Percentiles rank a stretch among this genome's conserved stretches.
Evolutionary conservation across 2,329 filamentous ascomycete species (phyloP).

Genomic region (Aspergillus felis): DNA sequence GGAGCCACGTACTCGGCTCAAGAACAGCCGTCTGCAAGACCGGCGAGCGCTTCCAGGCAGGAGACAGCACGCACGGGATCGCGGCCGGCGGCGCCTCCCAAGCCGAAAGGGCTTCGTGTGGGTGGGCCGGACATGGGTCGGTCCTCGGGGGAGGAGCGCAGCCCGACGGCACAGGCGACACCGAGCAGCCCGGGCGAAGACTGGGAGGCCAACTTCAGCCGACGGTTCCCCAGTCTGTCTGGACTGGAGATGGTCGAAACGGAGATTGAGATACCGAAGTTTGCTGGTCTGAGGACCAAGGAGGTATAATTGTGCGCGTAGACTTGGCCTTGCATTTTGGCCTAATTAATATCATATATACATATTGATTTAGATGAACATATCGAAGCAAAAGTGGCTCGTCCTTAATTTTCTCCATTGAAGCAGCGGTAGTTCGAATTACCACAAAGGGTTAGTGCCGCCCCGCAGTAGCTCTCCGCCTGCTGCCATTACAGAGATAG

Average conservation of each 20-base stretch:
- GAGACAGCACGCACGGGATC: conserved; percentile 26
- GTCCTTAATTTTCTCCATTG: too few relatives aligned
- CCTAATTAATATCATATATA: conserved; percentile 6
- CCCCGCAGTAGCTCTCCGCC: background rate
- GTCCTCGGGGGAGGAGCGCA: conserved; percentile 19
- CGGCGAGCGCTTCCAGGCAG: conserved; percentile 13
- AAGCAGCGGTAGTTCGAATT: background rate
- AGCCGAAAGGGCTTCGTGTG: conserved; percentile 56
- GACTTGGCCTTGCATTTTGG: background rate
- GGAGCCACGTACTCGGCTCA: conserved; percentile 17
- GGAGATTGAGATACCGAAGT: conserved; percentile 47
- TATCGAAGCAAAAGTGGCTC: background rate
- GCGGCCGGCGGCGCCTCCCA: conserved; percentile 56
- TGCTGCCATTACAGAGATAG: background rate
- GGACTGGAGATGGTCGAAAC: conserved; percentile 86
- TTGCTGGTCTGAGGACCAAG: conserved; percentile 37
- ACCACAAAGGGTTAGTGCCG: conserved; percentile 9
- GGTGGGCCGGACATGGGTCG: conserved; percentile 27
- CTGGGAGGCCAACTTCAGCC: conserved; percentile 69
- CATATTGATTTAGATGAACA: background rate
- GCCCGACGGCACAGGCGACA: conserved; percentile 22
- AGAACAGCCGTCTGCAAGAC: conserved; percentile 6
- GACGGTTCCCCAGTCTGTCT: conserved; percentile 79
- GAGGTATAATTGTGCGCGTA: conserved; percentile 33
- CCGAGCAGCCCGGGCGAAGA: conserved; percentile 49